Conservation (phyloP, 441 rosid species). For the Populus hybrid region DNA sequence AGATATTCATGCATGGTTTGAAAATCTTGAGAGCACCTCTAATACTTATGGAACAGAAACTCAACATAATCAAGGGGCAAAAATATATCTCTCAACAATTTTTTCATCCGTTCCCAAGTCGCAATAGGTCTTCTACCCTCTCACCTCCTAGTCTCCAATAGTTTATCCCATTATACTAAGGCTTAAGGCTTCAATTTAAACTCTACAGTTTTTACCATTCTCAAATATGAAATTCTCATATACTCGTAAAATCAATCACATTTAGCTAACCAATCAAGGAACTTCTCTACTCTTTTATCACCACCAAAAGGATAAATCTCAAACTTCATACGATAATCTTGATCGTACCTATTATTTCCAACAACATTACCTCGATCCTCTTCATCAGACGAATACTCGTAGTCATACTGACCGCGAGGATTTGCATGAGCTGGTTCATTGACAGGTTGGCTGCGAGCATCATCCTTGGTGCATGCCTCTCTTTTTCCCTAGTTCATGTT, state of each 20-base stretch:
- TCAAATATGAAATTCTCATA: too few species aligned
- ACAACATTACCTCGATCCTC: background rate
- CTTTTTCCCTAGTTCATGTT: background rate
- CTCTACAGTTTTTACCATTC: background rate
- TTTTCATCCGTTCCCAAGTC: background rate
- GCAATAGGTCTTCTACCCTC: background rate
- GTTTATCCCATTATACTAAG: background rate
- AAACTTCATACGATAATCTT: too few species aligned
- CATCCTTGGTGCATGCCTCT: background rate
- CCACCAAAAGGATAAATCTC: background rate
- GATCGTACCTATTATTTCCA: background rate
- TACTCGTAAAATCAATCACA: background rate
- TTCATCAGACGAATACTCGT: background rate
- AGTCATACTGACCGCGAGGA: background rate
- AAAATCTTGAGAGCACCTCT: background rate
- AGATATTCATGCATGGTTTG: background rate
- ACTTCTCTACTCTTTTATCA: background rate
- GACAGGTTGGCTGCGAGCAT: background rate
- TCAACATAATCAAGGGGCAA: background rate
- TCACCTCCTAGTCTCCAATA: background rate
- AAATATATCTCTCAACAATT: background rate
- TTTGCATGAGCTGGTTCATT: background rate
- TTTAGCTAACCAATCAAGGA: background rate
- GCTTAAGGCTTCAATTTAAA: background rate
- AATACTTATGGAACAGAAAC: background rate